Base-by-base conservation (phyloP, 2,329 filamentous ascomycete genomes). In the Claviceps paspali region DNA sequence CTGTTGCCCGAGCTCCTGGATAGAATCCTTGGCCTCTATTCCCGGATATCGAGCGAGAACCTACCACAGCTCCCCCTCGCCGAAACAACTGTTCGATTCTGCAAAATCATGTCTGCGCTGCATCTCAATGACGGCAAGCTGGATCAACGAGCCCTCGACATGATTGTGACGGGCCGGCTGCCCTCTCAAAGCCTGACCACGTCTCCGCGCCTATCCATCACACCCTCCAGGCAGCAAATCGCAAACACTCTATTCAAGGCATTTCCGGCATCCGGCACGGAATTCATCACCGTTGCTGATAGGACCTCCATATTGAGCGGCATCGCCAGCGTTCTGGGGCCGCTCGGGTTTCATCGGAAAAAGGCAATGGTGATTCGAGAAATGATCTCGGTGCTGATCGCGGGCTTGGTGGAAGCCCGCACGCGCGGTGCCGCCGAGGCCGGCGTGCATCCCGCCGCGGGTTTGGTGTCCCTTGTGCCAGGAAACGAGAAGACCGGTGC, bases 401-500 rank as follows among this genome's bases (percentile, higher is more conserved):
- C 79, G 24, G 86, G 83, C 3, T 67, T 98, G 7, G 79, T 94
- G 4, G 85, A 95, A 57, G 91, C 91, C 12, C 74, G 91, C 28
- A 95, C 92, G 33, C 72, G 88, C 33, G 88, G 88, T 23, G 91
- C 91, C 29, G 87, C 91, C n/a, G 91, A 96, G 52, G 83, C 91
- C 50, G 91, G 88, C 3, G 84, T 98, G 26, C 88, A 96, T 59
- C 91, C 91, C 29, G 88, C 88, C 14, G 85, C 88, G 8, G 87
- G 85, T 0, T 63, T 95, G 35, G 78, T 85, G 19, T 78, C 79
- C 10, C 62, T 91, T 22, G 80, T 76, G 45, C 63, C 71, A 9
- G 56, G 62, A 3, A 63, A 61, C 39, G 64, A 66, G 1, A 65
- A 65, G 29, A 57, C 55, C 15, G 67, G 63, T 40, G 69, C 68